These are phyloP conservation scores for Croton laevigatus DNA, from an alignment of 441 rosid species.

Conservation along the genomic window DNA sequence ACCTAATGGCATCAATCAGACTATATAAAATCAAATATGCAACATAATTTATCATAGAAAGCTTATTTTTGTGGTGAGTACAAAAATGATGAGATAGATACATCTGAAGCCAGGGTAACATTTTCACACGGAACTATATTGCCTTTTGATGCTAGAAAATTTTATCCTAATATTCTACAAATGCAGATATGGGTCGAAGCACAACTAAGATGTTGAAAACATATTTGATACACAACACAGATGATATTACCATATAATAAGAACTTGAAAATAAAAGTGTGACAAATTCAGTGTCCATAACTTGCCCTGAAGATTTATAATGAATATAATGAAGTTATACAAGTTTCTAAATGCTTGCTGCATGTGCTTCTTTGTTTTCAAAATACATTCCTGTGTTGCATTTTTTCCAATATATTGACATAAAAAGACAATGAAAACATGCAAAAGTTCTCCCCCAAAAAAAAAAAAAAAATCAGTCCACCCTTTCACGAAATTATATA, in stretches of 20 bases:
- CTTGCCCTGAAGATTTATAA: not conserved
- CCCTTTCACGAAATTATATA: not conserved
- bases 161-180: not conserved
- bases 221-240: not conserved
- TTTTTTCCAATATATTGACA: not conserved
- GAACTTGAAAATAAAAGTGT: not conserved
- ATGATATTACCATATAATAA: not conserved
- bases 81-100: not conserved
- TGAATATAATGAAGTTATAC: not conserved
- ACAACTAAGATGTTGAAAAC: not conserved
- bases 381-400: not conserved
- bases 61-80: not conserved
- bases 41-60: too few relatives aligned
- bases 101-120: not conserved
- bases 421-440: not conserved
- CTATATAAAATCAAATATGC: too few relatives aligned
- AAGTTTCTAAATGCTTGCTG: not conserved
- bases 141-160: not conserved
- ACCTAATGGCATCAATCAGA: not conserved
- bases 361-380: not conserved
- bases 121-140: not conserved
- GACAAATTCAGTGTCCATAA: not conserved
- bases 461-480: not conserved
- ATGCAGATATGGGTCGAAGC: not conserved
- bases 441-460: not conserved